These are phyloP conservation scores for Periconia sp. DNA, from an alignment of 2,329 filamentous ascomycete species.

Conservation along the genomic window DNA sequence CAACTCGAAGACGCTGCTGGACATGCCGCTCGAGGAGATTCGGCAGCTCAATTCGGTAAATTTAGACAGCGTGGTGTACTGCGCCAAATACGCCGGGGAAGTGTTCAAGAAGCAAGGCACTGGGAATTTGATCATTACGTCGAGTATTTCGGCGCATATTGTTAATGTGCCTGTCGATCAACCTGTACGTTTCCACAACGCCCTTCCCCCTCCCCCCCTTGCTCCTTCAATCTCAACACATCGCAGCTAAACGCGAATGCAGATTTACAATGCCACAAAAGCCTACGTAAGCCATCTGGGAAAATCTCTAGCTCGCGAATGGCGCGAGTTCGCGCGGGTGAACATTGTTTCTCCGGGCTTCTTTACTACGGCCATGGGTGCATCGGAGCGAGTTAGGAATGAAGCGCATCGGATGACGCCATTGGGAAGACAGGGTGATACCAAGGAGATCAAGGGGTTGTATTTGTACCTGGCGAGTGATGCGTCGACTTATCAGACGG, in stretches of 20 bases:
- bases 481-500: constrained; percentile 79
- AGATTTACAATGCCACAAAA: constrained; percentile 56
- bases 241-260: background rate
- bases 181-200: constrained; percentile 21
- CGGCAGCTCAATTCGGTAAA: constrained; percentile 69
- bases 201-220: background rate
- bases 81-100: constrained; percentile 49
- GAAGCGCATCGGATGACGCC: constrained; percentile 75
- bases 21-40: constrained; percentile 67
- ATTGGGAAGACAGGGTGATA: constrained; percentile 74
- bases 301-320: constrained; percentile 68
- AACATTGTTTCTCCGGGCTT: constrained; percentile 71
- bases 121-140: constrained; percentile 69
- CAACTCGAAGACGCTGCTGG: constrained; percentile 62
- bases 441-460: constrained; percentile 78
- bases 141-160: constrained; percentile 74
- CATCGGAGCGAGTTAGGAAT: constrained; percentile 66
- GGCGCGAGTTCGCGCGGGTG: constrained; percentile 70
- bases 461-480: constrained; percentile 84
- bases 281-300: constrained; percentile 69
- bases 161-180: constrained; percentile 80
- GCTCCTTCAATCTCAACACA: background rate
- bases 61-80: constrained; percentile 66
- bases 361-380: constrained; percentile 68
- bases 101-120: constrained; percentile 52